Base-by-base conservation (phyloP, 306 rosid genomes). In the Echinosophora koreensis region DNA sequence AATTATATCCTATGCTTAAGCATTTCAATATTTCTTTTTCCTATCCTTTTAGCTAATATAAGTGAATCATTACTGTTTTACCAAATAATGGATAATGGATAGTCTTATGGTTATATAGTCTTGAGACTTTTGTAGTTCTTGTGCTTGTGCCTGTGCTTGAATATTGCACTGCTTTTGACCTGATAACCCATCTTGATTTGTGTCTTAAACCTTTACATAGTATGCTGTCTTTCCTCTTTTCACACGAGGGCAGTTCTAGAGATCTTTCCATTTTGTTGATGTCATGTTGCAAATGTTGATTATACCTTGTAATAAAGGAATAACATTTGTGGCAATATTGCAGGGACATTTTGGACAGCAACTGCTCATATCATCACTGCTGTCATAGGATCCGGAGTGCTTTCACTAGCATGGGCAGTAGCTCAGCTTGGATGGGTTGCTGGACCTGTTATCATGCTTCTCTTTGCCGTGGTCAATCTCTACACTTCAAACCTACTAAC, bases 371-470 rank as follows among this genome's bases (percentile, higher is more conserved):
- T 91, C 41, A 88, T 91, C 34, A 91, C 97, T 5, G 97, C 97
- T 9, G 92, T 89, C 3, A 89, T 91, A 75, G 94, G 97, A 3
- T 89, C 94, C 0, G 94, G 94, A 69, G 94, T 92, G 2, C 91
- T 89, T 34, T 92, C 97, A 2, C 61, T 88, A 44, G 91, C 97
- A 80, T 92, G 97, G 97, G 91, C 92, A 4, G 77, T 89, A 18
- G 94, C 92, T 46, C 97, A 89, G 80, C 90, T 92, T 64, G 94
- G 94, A 18, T 91, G 94, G 97, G 77, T 82, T 82, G 80, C 87
- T 52, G 97, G 97, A 42, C 97, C 92, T 30, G 41, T 51, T 34
- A 78, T 86, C 58, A 10, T 89, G 84, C 3, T 90, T 50, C 90
- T 91, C 70, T 89, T 89, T 59, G 92, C 94, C 14, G 4, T 89